A percentile compares a stretch with the other conserved stretches of the same genome.
phyloP scores from a whole-genome alignment of 2,329 filamentous ascomycete genomes.

The Pyrenochaeta sp. region DNA sequence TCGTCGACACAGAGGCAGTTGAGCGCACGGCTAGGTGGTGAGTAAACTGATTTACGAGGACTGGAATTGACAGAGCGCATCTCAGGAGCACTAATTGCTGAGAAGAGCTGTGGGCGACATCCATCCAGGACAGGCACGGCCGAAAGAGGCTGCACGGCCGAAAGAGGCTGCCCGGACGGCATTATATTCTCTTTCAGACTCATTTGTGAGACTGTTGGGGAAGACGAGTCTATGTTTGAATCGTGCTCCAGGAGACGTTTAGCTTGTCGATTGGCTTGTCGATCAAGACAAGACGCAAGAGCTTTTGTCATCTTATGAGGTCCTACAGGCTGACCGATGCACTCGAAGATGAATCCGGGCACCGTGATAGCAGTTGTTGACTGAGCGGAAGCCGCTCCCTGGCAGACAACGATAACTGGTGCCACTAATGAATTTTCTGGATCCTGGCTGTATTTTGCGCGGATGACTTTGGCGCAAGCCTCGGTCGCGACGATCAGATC shows the following conservation, averaged over 20 bases:
- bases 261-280: slow-evolving; percentile 31
- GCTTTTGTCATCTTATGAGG: slow-evolving; percentile 50
- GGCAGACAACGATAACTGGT: slow-evolving; percentile 45
- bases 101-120: slow-evolving; percentile 33
- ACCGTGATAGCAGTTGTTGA: slow-evolving; percentile 45
- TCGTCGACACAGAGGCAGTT: slow-evolving; percentile 50
- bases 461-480: slow-evolving; percentile 36
- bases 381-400: slow-evolving; percentile 44
- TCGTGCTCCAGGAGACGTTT: slow-evolving; percentile 18
- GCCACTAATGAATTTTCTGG: slow-evolving; percentile 23
- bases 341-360: slow-evolving; percentile 44
- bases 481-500: slow-evolving; percentile 45
- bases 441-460: slow-evolving; percentile 32
- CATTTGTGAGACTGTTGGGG: slow-evolving; percentile 30
- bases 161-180: slow-evolving; percentile 13
- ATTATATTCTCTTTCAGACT: slow-evolving; percentile 35
- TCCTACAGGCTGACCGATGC: slow-evolving; percentile 46
- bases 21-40: slow-evolving; percentile 25
- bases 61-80: slow-evolving; percentile 27
- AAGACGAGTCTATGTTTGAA: slow-evolving; percentile 12
- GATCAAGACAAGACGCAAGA: slow-evolving; percentile 42
- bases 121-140: slow-evolving; percentile 16
- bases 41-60: slow-evolving; percentile 24
- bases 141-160: no score
- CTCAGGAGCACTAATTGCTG: slow-evolving; percentile 41